A percentile compares a stretch with the other conserved stretches of the same genome.
Evolutionary conservation across 345 rosid species (phyloP).

Genomic region (Arabis hirsuta): DNA sequence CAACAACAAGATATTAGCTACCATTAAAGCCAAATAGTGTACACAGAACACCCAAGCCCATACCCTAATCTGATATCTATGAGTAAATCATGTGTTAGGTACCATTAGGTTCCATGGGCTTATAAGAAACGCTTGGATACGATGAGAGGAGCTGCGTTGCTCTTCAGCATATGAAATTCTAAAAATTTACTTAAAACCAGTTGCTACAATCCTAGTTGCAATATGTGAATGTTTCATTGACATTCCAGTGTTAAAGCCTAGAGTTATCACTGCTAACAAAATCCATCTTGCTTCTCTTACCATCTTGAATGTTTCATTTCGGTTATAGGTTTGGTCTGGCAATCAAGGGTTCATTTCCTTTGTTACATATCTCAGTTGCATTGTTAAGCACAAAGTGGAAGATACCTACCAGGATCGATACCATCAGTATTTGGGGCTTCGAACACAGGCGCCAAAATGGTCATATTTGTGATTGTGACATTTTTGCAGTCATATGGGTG

Average conservation of each 20-base stretch:
- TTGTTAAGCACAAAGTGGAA: neutral
- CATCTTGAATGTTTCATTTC: constrained; percentile 3
- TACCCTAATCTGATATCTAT: neutral
- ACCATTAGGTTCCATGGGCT: neutral
- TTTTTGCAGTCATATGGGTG: constrained; percentile 97
- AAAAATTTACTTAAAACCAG: neutral
- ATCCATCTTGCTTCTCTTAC: neutral
- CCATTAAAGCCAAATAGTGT: constrained; percentile 1
- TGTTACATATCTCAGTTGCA: constrained; percentile 13
- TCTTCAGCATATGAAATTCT: neutral
- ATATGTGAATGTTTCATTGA: neutral
- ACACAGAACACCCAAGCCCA: neutral
- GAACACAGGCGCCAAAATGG: constrained; percentile 72
- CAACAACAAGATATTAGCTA: constrained; percentile 15
- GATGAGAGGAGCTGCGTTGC: neutral
- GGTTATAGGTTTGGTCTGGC: neutral
- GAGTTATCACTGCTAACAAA: neutral
- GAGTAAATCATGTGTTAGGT: neutral
- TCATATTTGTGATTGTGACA: constrained; percentile 69
- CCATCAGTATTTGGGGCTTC: constrained; percentile 96
- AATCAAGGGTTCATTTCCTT: neutral
- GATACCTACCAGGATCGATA: constrained; percentile 85
- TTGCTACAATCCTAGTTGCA: neutral
- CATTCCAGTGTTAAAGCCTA: constrained; percentile 11
- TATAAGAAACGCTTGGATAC: neutral